A percentile compares a stretch with the other conserved stretches of the same genome.
Conservation (phyloP, 441 rosid species). For the Gossypium trilobum region DNA sequence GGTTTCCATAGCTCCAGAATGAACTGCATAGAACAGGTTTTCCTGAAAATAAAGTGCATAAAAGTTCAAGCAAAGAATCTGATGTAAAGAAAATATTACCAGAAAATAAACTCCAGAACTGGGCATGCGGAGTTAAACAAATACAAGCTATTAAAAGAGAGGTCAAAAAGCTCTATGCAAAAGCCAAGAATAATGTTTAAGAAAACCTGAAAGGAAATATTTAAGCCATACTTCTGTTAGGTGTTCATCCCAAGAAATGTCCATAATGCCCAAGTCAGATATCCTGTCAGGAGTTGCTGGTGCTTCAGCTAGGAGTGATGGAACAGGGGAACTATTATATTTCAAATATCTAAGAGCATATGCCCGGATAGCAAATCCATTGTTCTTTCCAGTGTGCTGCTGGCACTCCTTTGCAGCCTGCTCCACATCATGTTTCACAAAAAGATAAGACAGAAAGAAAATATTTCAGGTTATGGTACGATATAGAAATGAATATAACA, state of each 20-base stretch:
- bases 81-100: not conserved
- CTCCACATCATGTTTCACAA: slow-evolving; percentile 14
- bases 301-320: slow-evolving; percentile 51
- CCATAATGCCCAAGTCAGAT: slow-evolving; percentile 46
- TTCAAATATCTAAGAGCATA: slow-evolving; percentile 81
- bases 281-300: slow-evolving; percentile 52
- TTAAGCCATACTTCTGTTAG: slow-evolving; percentile 62
- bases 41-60: slow-evolving; percentile 50
- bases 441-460: not conserved
- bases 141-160: not conserved
- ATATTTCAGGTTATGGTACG: not conserved
- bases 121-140: not conserved
- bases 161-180: slow-evolving; percentile 4
- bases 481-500: not conserved
- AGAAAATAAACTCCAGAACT: slow-evolving; percentile 1
- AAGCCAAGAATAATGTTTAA: slow-evolving; percentile 9
- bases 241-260: slow-evolving; percentile 60
- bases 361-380: slow-evolving; percentile 38
- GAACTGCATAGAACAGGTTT: slow-evolving; percentile 84
- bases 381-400: slow-evolving; percentile 28
- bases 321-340: slow-evolving; percentile 37
- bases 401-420: slow-evolving; percentile 48
- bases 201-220: slow-evolving; percentile 10
- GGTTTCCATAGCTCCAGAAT: slow-evolving; percentile 71
- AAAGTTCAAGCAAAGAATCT: slow-evolving; percentile 1